Percentiles rank a stretch among this genome's conserved stretches.
Evolutionary conservation across 2,329 filamentous ascomycete species (phyloP).

Genomic region (Pleoardoris graminearum): DNA sequence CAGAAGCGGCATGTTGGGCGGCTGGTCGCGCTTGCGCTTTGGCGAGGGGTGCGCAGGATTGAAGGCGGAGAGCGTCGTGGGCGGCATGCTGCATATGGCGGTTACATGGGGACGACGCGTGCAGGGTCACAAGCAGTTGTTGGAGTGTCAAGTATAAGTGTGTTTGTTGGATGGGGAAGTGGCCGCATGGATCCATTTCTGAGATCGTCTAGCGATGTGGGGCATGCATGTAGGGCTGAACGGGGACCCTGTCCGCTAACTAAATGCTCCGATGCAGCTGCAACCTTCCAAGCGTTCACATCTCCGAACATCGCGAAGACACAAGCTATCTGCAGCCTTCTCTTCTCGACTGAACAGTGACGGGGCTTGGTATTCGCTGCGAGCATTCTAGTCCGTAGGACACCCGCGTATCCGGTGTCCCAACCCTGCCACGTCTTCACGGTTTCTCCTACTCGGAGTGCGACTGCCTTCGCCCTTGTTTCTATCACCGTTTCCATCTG

Average conservation of each 20-base stretch:
- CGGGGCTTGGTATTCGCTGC: no score
- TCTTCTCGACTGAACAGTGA: no score
- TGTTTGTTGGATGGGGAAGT: slow-evolving; percentile 13
- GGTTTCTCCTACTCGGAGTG: no score
- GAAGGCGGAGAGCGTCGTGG: slow-evolving; percentile 34
- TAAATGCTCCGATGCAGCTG: not conserved
- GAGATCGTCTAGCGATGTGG: slow-evolving; percentile 24
- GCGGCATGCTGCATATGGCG: slow-evolving; percentile 35
- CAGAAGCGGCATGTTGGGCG: slow-evolving; percentile 33
- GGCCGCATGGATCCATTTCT: slow-evolving; percentile 11
- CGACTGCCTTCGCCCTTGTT: no score
- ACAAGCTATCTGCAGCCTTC: no score
- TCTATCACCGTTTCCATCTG: no score
- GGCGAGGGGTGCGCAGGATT: slow-evolving; percentile 42
- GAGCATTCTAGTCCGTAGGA: no score
- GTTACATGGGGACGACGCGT: slow-evolving; percentile 32
- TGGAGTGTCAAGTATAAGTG: slow-evolving; percentile 1
- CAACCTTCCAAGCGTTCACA: no score
- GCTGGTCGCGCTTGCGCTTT: slow-evolving; percentile 45
- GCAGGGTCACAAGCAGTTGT: not conserved
- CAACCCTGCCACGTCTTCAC: no score
- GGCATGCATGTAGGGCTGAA: slow-evolving; percentile 22
- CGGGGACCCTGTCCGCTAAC: slow-evolving; percentile 9
- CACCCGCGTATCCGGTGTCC: no score
- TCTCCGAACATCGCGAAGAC: no score